Evolutionary conservation across 2,329 filamentous ascomycete species (phyloP).

Genomic region (Alternaria consortialis): DNA sequence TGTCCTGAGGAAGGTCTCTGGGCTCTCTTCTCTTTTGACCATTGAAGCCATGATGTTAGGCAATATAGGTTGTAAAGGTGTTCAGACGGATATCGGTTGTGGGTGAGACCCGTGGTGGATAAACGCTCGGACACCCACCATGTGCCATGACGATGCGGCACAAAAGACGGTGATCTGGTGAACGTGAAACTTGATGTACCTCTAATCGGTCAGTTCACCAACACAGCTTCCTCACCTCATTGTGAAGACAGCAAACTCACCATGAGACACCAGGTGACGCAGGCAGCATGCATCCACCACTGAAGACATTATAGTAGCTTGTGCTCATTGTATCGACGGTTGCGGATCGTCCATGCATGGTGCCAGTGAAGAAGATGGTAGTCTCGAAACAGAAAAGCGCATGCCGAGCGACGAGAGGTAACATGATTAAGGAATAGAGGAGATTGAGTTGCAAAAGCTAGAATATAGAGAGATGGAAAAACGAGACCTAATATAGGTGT

Average conservation of each 20-base stretch:
- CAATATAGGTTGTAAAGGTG: not conserved
- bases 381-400: not conserved
- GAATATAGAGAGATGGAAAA: not conserved
- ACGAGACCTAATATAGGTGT: not conserved
- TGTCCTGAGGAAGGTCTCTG: slow-evolving; percentile 8
- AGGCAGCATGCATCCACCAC: not conserved
- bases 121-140: not conserved
- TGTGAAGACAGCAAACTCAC: not conserved
- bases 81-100: not conserved
- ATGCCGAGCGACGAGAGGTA: not conserved
- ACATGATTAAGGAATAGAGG: not conserved
- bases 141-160: not conserved
- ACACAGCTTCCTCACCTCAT: not conserved
- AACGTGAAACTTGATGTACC: not conserved
- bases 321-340: not conserved
- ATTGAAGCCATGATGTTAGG: slow-evolving; percentile 2
- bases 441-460: not conserved
- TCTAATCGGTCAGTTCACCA: not conserved
- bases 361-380: not conserved
- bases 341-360: not conserved
- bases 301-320: not conserved
- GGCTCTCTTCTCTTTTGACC: slow-evolving; percentile 21
- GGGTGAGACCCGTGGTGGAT: not conserved
- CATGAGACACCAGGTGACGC: not conserved
- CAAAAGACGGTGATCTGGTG: not conserved